A percentile compares a stretch with the other conserved stretches of the same genome.
phyloP scores from a whole-genome alignment of 2,329 filamentous ascomycete species.

The Lojkania enalia region DNA sequence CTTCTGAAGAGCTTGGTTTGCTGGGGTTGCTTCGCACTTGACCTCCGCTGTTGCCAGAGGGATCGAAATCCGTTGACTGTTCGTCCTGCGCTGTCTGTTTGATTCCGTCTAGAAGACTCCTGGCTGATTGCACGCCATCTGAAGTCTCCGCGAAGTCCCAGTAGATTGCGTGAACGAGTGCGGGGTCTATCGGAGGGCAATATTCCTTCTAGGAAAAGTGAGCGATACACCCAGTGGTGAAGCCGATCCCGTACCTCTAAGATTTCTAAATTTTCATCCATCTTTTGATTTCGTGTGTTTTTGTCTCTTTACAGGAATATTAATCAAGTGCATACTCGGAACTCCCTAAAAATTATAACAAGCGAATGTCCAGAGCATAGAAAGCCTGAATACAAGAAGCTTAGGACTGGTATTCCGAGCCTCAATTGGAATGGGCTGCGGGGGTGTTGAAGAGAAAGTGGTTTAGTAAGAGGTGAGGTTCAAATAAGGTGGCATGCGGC shows the following conservation, averaged over 20 bases:
- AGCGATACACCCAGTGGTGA: too few relatives aligned
- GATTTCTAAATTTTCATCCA: slow-evolving; percentile 40
- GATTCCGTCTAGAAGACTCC: slow-evolving; percentile 65
- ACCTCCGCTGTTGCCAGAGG: slow-evolving; percentile 67
- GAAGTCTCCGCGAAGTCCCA: slow-evolving; percentile 70
- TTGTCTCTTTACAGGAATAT: slow-evolving; percentile 22
- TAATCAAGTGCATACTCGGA: too few relatives aligned
- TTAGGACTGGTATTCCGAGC: too few relatives aligned
- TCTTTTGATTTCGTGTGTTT: slow-evolving; percentile 34
- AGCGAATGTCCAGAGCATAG: too few relatives aligned
- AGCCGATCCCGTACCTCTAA: slow-evolving; percentile 34
- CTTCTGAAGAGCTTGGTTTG: slow-evolving; percentile 26
- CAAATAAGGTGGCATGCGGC: too few relatives aligned
- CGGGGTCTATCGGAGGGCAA: slow-evolving; percentile 73
- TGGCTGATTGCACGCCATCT: slow-evolving; percentile 56
- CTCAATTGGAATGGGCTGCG: too few relatives aligned
- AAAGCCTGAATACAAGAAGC: too few relatives aligned
- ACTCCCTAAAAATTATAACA: too few relatives aligned
- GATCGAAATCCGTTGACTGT: slow-evolving; percentile 76
- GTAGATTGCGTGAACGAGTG: slow-evolving; percentile 74
- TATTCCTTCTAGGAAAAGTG: slow-evolving; percentile 63
- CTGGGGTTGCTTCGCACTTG: slow-evolving; percentile 19
- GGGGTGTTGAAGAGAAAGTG: too few relatives aligned
- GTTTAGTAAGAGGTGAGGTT: too few relatives aligned
- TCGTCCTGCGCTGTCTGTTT: slow-evolving; percentile 66